A percentile compares a stretch with the other conserved stretches of the same genome.
phyloP scores from a whole-genome alignment of 441 rosid species.

The Pelargonium fulgidum region DNA sequence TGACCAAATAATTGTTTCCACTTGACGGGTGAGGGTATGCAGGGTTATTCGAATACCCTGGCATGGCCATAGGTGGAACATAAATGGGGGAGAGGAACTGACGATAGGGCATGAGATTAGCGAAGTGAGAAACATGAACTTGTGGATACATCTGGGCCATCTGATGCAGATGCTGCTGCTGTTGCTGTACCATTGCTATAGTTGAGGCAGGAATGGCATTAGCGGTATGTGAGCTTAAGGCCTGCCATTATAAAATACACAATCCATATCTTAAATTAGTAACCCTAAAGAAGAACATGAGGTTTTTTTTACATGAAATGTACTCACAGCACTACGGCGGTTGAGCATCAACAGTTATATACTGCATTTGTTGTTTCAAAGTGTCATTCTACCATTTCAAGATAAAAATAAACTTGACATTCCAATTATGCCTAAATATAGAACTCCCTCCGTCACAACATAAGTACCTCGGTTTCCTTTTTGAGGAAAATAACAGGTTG shows the following conservation, averaged over 20 bases:
- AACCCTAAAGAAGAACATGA: background rate
- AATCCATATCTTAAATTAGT: constrained; percentile 1
- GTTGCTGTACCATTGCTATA: constrained; percentile 51
- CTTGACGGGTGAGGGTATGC: constrained; percentile 82
- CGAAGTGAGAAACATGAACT: constrained; percentile 73
- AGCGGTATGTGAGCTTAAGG: constrained; percentile 23
- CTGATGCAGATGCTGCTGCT: constrained; percentile 48
- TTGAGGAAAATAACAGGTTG: too few relatives aligned
- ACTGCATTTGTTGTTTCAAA: too few relatives aligned
- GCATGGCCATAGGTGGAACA: constrained; percentile 58
- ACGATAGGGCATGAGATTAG: constrained; percentile 82
- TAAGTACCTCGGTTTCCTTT: too few relatives aligned
- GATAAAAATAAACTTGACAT: too few relatives aligned
- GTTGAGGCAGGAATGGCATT: constrained; percentile 42
- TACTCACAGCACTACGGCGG: too few relatives aligned
- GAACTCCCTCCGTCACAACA: too few relatives aligned
- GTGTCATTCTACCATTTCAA: too few relatives aligned
- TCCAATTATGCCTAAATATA: too few relatives aligned
- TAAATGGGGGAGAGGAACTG: constrained; percentile 76
- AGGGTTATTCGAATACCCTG: constrained; percentile 61
- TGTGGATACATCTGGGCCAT: constrained; percentile 82
- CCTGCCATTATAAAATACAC: constrained; percentile 32
- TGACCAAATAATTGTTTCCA: constrained; percentile 70
- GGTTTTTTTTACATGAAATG: too few relatives aligned
- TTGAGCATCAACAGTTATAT: too few relatives aligned